These are phyloP conservation scores for Mollisia scopiformis DNA, from an alignment of 2,329 filamentous ascomycete genomes.

Conservation along the genomic window DNA sequence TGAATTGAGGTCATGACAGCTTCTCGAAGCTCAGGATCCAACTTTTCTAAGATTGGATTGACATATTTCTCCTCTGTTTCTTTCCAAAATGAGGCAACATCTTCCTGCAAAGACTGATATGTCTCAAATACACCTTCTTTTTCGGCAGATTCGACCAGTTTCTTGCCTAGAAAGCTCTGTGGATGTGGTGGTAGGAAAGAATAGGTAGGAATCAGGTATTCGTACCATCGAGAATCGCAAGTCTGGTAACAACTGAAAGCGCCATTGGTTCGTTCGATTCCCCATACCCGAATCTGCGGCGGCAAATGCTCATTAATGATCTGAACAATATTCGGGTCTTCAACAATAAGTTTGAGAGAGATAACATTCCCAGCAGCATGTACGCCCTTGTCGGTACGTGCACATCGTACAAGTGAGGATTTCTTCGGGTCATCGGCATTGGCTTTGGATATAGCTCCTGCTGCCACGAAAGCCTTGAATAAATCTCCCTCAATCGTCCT, in stretches of 20 bases:
- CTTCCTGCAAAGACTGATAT: conserved; percentile 70
- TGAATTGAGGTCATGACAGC: conserved; percentile 67
- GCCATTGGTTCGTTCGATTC: conserved; percentile 85
- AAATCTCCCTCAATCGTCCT: conserved; percentile 97
- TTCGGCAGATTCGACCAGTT: conserved; percentile 77
- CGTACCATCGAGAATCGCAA: conserved; percentile 95
- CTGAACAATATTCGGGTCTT: conserved; percentile 83
- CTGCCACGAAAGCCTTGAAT: conserved; percentile 87
- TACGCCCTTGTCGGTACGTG: conserved; percentile 95
- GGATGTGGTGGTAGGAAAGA: conserved; percentile 92
- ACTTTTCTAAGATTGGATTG: conserved; percentile 64
- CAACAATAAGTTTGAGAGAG: conserved; percentile 92
- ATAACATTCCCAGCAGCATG: conserved; percentile 96
- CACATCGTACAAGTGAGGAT: conserved; percentile 90
- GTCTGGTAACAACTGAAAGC: conserved; percentile 93
- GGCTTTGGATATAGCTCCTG: conserved; percentile 92
- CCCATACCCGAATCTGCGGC: conserved; percentile 93
- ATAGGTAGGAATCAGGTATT: conserved; percentile 94
- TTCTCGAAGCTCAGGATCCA: conserved; percentile 66
- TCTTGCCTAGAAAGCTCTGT: conserved; percentile 80
- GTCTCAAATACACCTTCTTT: conserved; percentile 72
- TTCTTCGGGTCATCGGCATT: conserved; percentile 98
- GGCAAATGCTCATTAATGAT: conserved; percentile 89
- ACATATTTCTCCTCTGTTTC: conserved; percentile 81
- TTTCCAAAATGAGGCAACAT: conserved; percentile 82